Conservation (phyloP, 257 asterid genomes). For the Jacaranda mimosifolia region DNA sequence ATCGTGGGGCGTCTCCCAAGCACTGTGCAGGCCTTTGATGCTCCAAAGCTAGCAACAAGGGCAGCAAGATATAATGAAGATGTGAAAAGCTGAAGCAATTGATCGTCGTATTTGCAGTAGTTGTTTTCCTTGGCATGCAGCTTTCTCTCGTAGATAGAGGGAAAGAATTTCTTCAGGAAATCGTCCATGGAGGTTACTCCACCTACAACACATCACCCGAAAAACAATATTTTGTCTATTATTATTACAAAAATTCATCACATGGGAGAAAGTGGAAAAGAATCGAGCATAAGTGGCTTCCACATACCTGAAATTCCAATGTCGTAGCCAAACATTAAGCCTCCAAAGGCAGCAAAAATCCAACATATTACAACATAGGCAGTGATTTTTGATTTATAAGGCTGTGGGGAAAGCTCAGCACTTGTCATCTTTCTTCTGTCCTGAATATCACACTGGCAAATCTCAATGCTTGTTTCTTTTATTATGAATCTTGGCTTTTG, state of each 20-base stretch:
- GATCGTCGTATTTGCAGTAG: slow-evolving; percentile 85
- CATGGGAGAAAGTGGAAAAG: too few relatives aligned
- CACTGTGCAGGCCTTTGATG: slow-evolving; percentile 64
- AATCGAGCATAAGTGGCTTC: background rate
- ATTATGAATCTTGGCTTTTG: too few relatives aligned
- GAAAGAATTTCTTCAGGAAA: slow-evolving; percentile 75
- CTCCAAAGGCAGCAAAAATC: slow-evolving; percentile 65
- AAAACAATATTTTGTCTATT: too few relatives aligned
- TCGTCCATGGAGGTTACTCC: slow-evolving; percentile 91
- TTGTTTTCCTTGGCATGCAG: slow-evolving; percentile 57
- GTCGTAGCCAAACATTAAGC: slow-evolving; percentile 64
- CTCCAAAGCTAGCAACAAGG: slow-evolving; percentile 74
- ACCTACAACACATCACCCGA: slow-evolving; percentile 42
- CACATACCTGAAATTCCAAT: slow-evolving; percentile 59
- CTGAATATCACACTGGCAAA: too few relatives aligned
- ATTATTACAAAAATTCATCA: too few relatives aligned
- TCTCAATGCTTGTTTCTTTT: too few relatives aligned
- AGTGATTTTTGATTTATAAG: slow-evolving; percentile 41
- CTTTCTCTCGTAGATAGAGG: slow-evolving; percentile 54
- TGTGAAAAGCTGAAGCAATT: slow-evolving; percentile 80
- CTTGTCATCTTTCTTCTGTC: slow-evolving; percentile 22
- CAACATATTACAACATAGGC: slow-evolving; percentile 52
- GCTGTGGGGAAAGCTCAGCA: background rate
- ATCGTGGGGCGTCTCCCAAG: slow-evolving; percentile 77
- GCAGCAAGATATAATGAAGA: slow-evolving; percentile 84